Conservation (phyloP, 2,329 filamentous ascomycete species). For the Hymenoscyphus albidus region DNA sequence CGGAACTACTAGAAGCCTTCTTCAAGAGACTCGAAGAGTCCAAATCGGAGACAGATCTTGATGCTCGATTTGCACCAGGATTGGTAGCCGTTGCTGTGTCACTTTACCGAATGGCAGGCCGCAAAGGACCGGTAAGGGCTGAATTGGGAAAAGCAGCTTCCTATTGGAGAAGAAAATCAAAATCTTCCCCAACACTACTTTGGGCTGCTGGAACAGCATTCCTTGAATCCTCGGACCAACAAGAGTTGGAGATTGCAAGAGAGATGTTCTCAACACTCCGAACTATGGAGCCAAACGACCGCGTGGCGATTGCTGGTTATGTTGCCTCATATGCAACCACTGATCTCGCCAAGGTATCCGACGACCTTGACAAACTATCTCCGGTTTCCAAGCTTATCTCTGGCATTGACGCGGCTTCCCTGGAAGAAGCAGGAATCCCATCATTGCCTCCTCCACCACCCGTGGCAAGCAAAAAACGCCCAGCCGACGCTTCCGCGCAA, state of each 20-base stretch:
- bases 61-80: constrained; percentile 78
- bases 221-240: constrained; percentile 65
- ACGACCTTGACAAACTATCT: constrained; percentile 55
- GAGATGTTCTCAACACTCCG: constrained; percentile 76
- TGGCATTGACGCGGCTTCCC: constrained; percentile 55
- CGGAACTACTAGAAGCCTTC: constrained; percentile 71
- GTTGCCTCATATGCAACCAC: constrained; percentile 72
- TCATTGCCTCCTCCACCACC: constrained; percentile 41
- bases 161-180: constrained; percentile 70
- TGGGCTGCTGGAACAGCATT: constrained; percentile 80
- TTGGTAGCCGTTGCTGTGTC: constrained; percentile 76
- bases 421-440: constrained; percentile 65
- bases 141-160: constrained; percentile 76
- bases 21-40: constrained; percentile 67
- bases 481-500: constrained; percentile 37
- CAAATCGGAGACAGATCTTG: constrained; percentile 51
- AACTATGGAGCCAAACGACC: constrained; percentile 61
- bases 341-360: constrained; percentile 52
- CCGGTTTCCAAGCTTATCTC: constrained; percentile 58
- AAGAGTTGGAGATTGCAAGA: constrained; percentile 67
- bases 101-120: constrained; percentile 72
- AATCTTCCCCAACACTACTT: constrained; percentile 61
- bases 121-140: constrained; percentile 64
- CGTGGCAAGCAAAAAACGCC: constrained; percentile 46
- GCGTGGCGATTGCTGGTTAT: constrained; percentile 73